Conservation (phyloP, 2,329 filamentous ascomycete species). For the Dothideomycetes sp. region DNA sequence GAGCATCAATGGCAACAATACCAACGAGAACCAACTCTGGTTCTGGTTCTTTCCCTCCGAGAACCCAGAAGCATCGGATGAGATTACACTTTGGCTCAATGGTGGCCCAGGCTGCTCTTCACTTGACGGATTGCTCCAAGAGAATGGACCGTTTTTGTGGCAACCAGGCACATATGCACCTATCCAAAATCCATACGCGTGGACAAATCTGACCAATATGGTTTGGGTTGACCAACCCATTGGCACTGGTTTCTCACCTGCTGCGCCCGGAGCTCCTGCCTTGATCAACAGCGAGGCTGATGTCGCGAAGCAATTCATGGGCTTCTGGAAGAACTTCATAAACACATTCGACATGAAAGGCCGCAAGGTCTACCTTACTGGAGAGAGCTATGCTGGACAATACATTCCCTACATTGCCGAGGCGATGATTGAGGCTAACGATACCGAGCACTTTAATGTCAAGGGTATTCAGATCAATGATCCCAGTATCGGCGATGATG, state of each 20-base stretch:
- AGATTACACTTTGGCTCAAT: slow-evolving; percentile 27
- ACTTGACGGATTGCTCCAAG: slow-evolving; percentile 31
- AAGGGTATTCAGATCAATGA: slow-evolving; percentile 22
- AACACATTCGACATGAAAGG: slow-evolving; percentile 38
- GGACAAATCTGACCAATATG: slow-evolving; percentile 60
- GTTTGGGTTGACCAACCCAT: slow-evolving; percentile 46
- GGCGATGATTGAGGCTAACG: slow-evolving; percentile 38
- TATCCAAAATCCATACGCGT: slow-evolving; percentile 33
- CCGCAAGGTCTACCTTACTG: slow-evolving; percentile 39
- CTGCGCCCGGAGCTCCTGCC: slow-evolving; percentile 18
- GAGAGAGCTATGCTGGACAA: slow-evolving; percentile 54
- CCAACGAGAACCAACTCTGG: slow-evolving; percentile 27
- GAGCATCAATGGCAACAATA: slow-evolving; percentile 18
- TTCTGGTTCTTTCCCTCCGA: slow-evolving; percentile 41
- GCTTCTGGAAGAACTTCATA: slow-evolving; percentile 41
- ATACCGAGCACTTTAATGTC: slow-evolving; percentile 22
- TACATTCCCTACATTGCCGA: slow-evolving; percentile 49
- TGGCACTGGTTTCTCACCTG: slow-evolving; percentile 18
- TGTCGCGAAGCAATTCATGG: slow-evolving; percentile 29
- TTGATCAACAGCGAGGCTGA: slow-evolving; percentile 28
- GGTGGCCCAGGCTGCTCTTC: slow-evolving; percentile 31
- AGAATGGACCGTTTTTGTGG: slow-evolving; percentile 35
- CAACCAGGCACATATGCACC: slow-evolving; percentile 28
- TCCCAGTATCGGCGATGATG: slow-evolving; percentile 30
- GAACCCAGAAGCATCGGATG: slow-evolving; percentile 31